Evolutionary conservation across 306 rosid species (phyloP), one percentile per base, ranked within the genome.

Genomic region (Canavalia ensiformis): DNA sequence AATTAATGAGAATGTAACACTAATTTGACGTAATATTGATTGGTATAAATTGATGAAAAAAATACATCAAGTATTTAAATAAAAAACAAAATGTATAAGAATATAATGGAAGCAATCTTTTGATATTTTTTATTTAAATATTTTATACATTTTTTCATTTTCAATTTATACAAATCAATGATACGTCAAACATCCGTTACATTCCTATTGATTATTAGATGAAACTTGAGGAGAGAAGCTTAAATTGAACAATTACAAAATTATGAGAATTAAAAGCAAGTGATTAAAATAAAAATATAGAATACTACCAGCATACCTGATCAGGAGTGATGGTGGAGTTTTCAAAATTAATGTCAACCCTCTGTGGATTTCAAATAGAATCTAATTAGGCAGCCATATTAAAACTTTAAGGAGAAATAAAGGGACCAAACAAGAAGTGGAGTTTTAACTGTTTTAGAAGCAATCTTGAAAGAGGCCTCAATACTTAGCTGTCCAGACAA

Each of bases 401-500:
- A 68, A 68, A 51, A 29, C 44, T 55, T 45, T n/a, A 73, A 11
- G 34, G 56, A 71, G 62, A 73, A 78, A 51, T 3, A 78, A 29
- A 74, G 44, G 11, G 54, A 68, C 25, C 12, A 83, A 67, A 83
- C 59, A 58, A 74, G 85, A 18, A 63, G 39, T 42, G 25, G 75
- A 52, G 81, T 45, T 25, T 84, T 90, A 85, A 94, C 98, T 84
- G 95, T 86, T 81, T 85, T 58, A 29, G 98, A 90, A 68, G 98
- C 85, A 78, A 87, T 86, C 86, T 83, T 90, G 91, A 87, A 94
- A 83, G 91, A 89, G 71, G 98, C 91, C 75, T 90, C 94, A 86
- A 94, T 88, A 12, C 84, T 90, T 31, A 94, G 89, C 44, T 84
- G 84, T 52, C 98, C 98, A 77, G 84, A 86, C 69, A 94, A 76